Conservation (phyloP, 352 stramenopile genomes). For the Phytophthora vignae region DNA sequence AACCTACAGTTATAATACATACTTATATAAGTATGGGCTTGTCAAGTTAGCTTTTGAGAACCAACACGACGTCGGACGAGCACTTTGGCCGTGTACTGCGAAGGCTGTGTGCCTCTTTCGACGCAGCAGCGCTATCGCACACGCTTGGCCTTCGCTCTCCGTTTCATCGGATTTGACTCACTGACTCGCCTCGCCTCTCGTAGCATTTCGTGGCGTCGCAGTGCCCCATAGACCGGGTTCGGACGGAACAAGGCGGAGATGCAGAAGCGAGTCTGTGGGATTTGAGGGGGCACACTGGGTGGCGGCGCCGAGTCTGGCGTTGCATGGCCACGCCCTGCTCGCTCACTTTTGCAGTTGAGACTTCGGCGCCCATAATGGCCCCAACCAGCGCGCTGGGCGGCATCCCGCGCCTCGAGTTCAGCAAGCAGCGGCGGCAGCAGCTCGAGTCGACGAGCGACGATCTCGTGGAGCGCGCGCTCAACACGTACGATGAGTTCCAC, state of each 20-base stretch:
- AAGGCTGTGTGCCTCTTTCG: background rate
- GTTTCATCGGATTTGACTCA: constrained; percentile 25
- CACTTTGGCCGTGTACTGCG: background rate
- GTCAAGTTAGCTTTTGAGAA: too few relatives aligned
- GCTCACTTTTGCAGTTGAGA: constrained; percentile 27
- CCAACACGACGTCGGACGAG: background rate
- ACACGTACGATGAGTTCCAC: constrained; percentile 69
- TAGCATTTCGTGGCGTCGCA: constrained; percentile 22
- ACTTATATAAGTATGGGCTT: too few relatives aligned
- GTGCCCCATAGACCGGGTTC: constrained; percentile 20
- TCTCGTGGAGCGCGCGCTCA: constrained; percentile 63
- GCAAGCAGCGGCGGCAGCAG: constrained; percentile 39
- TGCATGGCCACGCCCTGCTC: constrained; percentile 25
- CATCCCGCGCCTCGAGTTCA: constrained; percentile 50
- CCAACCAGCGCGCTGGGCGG: constrained; percentile 30
- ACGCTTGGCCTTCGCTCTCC: constrained; percentile 2
- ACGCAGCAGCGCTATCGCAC: background rate
- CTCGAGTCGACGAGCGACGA: constrained; percentile 63
- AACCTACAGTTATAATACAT: too few relatives aligned
- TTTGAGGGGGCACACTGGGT: constrained; percentile 26
- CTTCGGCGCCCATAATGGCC: constrained; percentile 8
- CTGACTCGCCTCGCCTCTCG: constrained; percentile 22
- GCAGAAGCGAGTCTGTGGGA: constrained; percentile 24
- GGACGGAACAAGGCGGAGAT: constrained; percentile 12
- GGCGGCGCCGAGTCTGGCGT: constrained; percentile 26